Base-by-base conservation (phyloP, 768 basidiomycete genomes). In the Hygrocybe punicea region DNA sequence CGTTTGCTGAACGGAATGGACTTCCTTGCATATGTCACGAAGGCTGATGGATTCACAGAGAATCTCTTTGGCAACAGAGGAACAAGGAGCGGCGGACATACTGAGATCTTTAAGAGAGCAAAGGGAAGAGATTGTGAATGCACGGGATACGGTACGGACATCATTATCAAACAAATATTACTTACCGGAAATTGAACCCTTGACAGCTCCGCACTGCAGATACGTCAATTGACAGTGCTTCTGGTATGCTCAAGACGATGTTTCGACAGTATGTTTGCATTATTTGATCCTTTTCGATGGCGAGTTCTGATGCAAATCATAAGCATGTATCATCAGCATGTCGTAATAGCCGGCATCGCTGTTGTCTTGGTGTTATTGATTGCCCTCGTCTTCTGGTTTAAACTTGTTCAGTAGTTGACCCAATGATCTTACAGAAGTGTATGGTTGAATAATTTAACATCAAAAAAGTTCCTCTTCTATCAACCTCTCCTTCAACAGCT, bases 241-340 rank as follows among this genome's bases (percentile, higher is more conserved):
- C 92, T 4, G 87, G 87, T 10, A 98, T 94, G 40, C 73, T 99
- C 48, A 97, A 89, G 78, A 88, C 89, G 73, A 98, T 98, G 96
- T 89, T 98, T 57, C 81, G 89, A 76, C 85, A 92, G 97, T 97
- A 71, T 62, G 86, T 75, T 51, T 13, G 46, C 50, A 35, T 25
- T 33, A 3, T n/a, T 58, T 7, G 47, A 48, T 50, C 17, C 45
- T 55, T 56, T 53, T 53, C 56, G 33, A 57, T 60, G 57, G 60
- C 53, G 57, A 56, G 33, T 29, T 59, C 76, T 74, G 65, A 65
- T 70, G 61, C 73, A 61, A 19, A 44, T 53, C 64, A 39, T 45
- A 68, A 99, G 97, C 76, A 97, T 98, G 93, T 94, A 98, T 69
- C 93, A 97, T 71, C 96, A 99, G 66, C 87, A 91, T 51, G 81